phyloP scores from a whole-genome alignment of 768 basidiomycete species.

The Hericium rajendrae region DNA sequence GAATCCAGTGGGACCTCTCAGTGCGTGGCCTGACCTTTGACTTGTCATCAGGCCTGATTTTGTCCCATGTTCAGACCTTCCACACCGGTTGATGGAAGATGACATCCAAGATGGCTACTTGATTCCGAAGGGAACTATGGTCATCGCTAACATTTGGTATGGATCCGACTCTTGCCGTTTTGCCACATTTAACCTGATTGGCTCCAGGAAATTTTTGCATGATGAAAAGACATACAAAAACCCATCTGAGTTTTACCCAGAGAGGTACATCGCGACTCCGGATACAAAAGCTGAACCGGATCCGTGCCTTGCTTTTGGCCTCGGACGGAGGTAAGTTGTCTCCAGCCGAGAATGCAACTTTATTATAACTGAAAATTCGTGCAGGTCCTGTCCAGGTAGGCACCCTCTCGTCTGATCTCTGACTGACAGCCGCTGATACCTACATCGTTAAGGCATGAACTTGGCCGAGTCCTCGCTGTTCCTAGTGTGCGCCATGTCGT shows the following conservation, averaged over 20 bases:
- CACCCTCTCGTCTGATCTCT: too few species aligned
- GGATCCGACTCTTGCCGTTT: not conserved
- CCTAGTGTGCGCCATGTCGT: not conserved
- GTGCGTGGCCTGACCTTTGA: not conserved
- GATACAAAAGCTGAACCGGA: not conserved
- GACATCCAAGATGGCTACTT: constrained; percentile 10
- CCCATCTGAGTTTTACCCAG: constrained; percentile 14
- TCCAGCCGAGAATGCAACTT: not conserved
- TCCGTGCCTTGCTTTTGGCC: not conserved
- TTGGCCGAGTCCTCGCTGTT: not conserved
- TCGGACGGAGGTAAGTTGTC: not conserved
- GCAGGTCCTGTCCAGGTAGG: not conserved
- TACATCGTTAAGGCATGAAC: not conserved
- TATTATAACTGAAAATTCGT: too few species aligned
- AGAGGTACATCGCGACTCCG: not conserved
- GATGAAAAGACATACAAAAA: constrained; percentile 24
- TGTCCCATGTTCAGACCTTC: not conserved
- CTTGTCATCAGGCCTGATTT: not conserved
- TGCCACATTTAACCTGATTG: not conserved
- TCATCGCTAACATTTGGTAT: constrained; percentile 6
- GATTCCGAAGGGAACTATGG: constrained; percentile 10
- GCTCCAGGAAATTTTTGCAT: constrained; percentile 20
- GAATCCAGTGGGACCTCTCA: constrained; percentile 1
- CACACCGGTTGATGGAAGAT: constrained; percentile 1
- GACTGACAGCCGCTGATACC: too few species aligned